These are phyloP conservation scores for Dillenia suffruticosa DNA, from an alignment of 164 flowering plant species.

Conservation along the genomic window DNA sequence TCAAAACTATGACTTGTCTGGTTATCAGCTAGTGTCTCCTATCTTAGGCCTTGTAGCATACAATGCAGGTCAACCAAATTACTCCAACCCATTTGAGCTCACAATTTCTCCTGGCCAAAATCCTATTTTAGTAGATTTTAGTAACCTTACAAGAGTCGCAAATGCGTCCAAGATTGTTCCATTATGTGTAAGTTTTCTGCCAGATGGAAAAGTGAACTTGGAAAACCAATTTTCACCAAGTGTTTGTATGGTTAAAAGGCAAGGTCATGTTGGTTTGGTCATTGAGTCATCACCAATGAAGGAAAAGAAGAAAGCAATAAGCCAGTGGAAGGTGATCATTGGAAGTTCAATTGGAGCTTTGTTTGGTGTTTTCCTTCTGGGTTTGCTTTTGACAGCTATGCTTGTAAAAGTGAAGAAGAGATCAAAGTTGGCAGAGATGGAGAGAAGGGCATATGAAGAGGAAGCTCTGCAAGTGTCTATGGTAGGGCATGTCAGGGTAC, in stretches of 20 bases:
- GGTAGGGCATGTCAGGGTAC: constrained; percentile 92
- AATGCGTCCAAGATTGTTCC: constrained; percentile 19
- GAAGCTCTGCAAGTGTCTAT: constrained; percentile 88
- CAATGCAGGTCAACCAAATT: constrained; percentile 32
- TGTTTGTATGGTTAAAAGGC: constrained; percentile 40
- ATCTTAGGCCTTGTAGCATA: constrained; percentile 73
- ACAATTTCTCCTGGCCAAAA: constrained; percentile 29
- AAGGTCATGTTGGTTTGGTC: constrained; percentile 80
- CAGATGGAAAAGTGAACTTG: constrained; percentile 52
- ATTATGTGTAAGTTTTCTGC: constrained; percentile 63
- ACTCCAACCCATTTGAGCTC: constrained; percentile 37
- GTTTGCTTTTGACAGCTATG: constrained; percentile 67
- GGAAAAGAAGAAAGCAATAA: constrained; percentile 28
- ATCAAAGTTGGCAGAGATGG: constrained; percentile 62
- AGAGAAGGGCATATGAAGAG: constrained; percentile 86
- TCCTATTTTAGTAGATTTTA: constrained; percentile 65
- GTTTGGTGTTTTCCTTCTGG: constrained; percentile 58
- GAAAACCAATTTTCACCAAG: constrained; percentile 24
- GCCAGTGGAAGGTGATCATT: constrained; percentile 61
- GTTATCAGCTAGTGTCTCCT: constrained; percentile 70
- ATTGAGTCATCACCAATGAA: constrained; percentile 24
- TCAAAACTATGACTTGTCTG: constrained; percentile 45
- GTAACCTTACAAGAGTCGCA: constrained; percentile 15
- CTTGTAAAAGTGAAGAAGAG: constrained; percentile 71
- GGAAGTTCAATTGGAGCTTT: constrained; percentile 60